These are phyloP conservation scores for Xylaria cubensis DNA, from an alignment of 495 filamentous ascomycete species.

Conservation along the genomic window DNA sequence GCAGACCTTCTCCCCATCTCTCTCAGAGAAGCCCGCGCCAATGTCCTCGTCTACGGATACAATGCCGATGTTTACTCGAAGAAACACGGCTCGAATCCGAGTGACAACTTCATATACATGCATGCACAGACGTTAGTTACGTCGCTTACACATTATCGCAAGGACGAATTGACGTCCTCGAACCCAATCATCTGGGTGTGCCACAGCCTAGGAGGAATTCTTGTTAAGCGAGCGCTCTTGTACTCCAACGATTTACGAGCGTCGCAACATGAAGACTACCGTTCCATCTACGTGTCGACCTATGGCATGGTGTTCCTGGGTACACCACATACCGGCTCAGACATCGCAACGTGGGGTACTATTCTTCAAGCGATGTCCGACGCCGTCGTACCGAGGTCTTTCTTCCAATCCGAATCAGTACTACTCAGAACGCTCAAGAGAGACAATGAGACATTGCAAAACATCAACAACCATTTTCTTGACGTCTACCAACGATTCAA, in stretches of 20 bases:
- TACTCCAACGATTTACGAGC: conserved; percentile 68
- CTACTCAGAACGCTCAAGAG: conserved; percentile 74
- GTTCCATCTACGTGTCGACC: conserved; percentile 82
- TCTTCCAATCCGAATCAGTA: conserved; percentile 73
- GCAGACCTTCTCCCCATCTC: conserved; percentile 72
- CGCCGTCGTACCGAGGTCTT: conserved; percentile 70
- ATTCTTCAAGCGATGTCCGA: conserved; percentile 76
- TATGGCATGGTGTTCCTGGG: conserved; percentile 87
- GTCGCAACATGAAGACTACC: conserved; percentile 72
- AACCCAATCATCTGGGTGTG: conserved; percentile 87
- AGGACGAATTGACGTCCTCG: conserved; percentile 61
- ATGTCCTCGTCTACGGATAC: conserved; percentile 85
- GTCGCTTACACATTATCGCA: conserved; percentile 54
- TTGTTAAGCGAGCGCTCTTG: conserved; percentile 71
- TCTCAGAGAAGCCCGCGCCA: conserved; percentile 64
- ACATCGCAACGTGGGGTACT: conserved; percentile 77
- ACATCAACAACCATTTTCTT: conserved; percentile 78
- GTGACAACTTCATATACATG: conserved; percentile 79
- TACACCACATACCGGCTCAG: conserved; percentile 84
- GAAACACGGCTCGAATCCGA: conserved; percentile 49
- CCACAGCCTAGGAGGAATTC: conserved; percentile 81
- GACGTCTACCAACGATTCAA: conserved; percentile 75
- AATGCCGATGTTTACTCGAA: conserved; percentile 75
- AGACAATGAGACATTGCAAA: conserved; percentile 81
- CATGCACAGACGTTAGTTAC: conserved; percentile 84